Conservation (phyloP, 805 yeast genomes). For the Candida parachauliodes region DNA sequence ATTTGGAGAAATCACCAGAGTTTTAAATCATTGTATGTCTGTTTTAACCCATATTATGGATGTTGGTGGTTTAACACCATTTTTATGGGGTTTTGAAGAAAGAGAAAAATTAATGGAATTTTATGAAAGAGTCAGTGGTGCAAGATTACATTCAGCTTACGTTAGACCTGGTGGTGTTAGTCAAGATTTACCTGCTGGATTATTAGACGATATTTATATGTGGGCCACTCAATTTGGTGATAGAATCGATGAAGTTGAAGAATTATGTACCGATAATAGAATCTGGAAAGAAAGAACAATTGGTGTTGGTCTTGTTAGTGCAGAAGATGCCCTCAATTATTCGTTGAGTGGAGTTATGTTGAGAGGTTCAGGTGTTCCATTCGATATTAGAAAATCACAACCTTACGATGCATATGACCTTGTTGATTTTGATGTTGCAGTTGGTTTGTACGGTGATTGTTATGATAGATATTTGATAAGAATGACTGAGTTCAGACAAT, state of each 20-base stretch:
- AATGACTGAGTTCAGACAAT: slow-evolving; percentile 91
- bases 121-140: slow-evolving; percentile 87
- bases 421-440: slow-evolving; percentile 85
- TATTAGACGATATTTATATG: slow-evolving; percentile 87
- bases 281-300: slow-evolving; percentile 87
- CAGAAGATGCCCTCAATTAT: slow-evolving; percentile 83
- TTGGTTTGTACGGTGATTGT: slow-evolving; percentile 85
- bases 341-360: slow-evolving; percentile 84
- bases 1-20: slow-evolving; percentile 83
- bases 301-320: slow-evolving; percentile 75
- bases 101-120: slow-evolving; percentile 91
- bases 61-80: slow-evolving; percentile 91
- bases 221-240: slow-evolving; percentile 97
- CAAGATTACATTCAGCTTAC: slow-evolving; percentile 84
- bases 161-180: slow-evolving; percentile 91
- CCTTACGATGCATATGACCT: slow-evolving; percentile 88
- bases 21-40: slow-evolving; percentile 82
- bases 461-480: slow-evolving; percentile 84
- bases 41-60: slow-evolving; percentile 88
- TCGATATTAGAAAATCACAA: slow-evolving; percentile 78
- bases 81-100: slow-evolving; percentile 92
- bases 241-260: slow-evolving; percentile 87
- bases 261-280: slow-evolving; percentile 83
- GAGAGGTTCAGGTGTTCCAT: slow-evolving; percentile 87
- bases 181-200: slow-evolving; percentile 81